Conservation (phyloP, 495 filamentous ascomycete genomes). For the Aspergillus coremiiformis region DNA sequence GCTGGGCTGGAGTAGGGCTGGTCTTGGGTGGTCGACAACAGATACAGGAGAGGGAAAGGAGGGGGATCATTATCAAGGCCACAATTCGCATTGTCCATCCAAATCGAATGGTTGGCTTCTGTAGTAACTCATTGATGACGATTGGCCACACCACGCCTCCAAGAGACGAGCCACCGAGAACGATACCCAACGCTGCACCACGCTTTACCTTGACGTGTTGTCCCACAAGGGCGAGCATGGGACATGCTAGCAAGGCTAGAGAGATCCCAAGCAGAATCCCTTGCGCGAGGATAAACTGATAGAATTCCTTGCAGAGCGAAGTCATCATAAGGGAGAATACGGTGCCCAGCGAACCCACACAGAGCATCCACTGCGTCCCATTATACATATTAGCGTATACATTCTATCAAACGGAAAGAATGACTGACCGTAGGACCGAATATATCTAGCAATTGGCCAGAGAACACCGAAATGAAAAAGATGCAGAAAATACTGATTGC, state of each 20-base stretch:
- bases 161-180: slow-evolving; percentile 47
- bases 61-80: slow-evolving; percentile 43
- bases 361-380: slow-evolving; percentile 26
- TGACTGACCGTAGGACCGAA: slow-evolving; percentile 30
- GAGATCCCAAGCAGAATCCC: slow-evolving; percentile 47
- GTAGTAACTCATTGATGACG: slow-evolving; percentile 33
- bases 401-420: not conserved
- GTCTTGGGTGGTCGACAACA: slow-evolving; percentile 30
- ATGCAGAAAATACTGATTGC: slow-evolving; percentile 41
- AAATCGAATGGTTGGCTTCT: slow-evolving; percentile 34
- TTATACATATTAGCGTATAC: not conserved
- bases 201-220: slow-evolving; percentile 50
- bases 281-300: slow-evolving; percentile 57
- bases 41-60: slow-evolving; percentile 48
- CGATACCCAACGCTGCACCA: slow-evolving; percentile 47
- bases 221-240: slow-evolving; percentile 43
- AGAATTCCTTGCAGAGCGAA: slow-evolving; percentile 50
- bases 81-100: slow-evolving; percentile 44
- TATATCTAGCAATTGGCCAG: slow-evolving; percentile 31
- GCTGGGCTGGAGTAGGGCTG: not conserved
- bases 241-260: slow-evolving; percentile 44
- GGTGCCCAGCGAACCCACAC: slow-evolving; percentile 21
- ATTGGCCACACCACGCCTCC: slow-evolving; percentile 47
- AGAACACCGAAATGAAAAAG: slow-evolving; percentile 25
- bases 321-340: slow-evolving; percentile 49